Evolutionary conservation across 306 rosid species (phyloP).

Genomic region (Lathyrus oleraceus): DNA sequence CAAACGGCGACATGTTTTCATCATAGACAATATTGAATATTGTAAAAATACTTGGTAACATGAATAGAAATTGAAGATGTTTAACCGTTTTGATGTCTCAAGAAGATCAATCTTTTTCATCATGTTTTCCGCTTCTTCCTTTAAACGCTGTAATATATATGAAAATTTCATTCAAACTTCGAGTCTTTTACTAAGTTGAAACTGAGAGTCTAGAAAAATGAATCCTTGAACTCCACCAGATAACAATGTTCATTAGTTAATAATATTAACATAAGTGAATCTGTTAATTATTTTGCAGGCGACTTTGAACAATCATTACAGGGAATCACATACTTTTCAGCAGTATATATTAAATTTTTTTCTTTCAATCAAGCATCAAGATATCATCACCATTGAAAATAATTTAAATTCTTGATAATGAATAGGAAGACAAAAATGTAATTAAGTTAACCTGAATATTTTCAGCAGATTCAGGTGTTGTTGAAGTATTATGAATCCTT

Average conservation of each 20-base stretch:
- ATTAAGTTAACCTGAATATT: conserved; percentile 54
- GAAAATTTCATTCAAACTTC: conserved; percentile 17
- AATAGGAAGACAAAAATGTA: not conserved
- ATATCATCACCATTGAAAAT: not conserved
- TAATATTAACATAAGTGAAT: too few relatives aligned
- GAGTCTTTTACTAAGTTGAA: not conserved
- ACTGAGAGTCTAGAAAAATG: not conserved
- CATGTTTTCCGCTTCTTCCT: conserved; percentile 63
- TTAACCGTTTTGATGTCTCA: conserved; percentile 73
- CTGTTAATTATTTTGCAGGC: too few relatives aligned
- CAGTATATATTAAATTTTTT: not conserved
- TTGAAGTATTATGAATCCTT: conserved; percentile 38
- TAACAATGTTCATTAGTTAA: not conserved
- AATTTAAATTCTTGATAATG: not conserved
- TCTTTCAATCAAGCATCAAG: not conserved
- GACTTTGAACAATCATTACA: too few relatives aligned
- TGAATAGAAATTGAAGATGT: not conserved
- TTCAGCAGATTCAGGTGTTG: conserved; percentile 41
- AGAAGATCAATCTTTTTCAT: conserved; percentile 69
- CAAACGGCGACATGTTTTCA: conserved; percentile 2
- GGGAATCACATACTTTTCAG: not conserved
- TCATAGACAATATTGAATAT: not conserved
- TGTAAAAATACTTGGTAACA: not conserved
- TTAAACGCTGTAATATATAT: conserved; percentile 56
- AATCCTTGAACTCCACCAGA: too few relatives aligned